Evolutionary conservation across 75 land plant genomes (phyloP).

Genomic region (Adiantum capillusveneris): DNA sequence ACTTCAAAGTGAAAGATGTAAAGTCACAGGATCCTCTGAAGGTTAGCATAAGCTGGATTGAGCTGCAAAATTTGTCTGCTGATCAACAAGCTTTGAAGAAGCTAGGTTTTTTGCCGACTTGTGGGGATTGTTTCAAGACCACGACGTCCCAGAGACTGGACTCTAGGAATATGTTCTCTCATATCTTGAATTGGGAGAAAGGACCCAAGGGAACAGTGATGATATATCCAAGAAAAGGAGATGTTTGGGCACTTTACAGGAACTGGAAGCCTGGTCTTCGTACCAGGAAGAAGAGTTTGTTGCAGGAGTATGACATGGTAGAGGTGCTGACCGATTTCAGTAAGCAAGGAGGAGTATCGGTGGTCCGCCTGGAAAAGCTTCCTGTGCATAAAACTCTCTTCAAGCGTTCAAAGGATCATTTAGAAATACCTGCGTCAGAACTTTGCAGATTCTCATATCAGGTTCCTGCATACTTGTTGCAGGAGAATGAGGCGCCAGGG

Average conservation of each 20-base stretch:
- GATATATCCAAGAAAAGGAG: constrained; percentile 32
- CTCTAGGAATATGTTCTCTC: constrained; percentile 46
- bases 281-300: neutral
- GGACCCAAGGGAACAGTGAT: constrained; percentile 15
- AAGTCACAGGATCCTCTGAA: constrained; percentile 31
- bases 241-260: constrained; percentile 53
- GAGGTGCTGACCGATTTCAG: constrained; percentile 38
- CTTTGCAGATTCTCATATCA: constrained; percentile 41
- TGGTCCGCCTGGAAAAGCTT: constrained; percentile 32
- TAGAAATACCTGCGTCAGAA: constrained; percentile 16
- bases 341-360: constrained; percentile 16
- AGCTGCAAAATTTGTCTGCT: constrained; percentile 18
- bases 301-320: constrained; percentile 43
- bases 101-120: constrained; percentile 36
- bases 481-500: constrained; percentile 23
- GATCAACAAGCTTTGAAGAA: constrained; percentile 27
- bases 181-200: constrained; percentile 35
- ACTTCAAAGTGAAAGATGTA: constrained; percentile 47
- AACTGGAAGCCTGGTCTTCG: constrained; percentile 22
- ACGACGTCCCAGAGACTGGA: constrained; percentile 15
- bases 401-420: constrained; percentile 4
- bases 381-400: constrained; percentile 37
- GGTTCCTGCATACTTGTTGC: constrained; percentile 27
- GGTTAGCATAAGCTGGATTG: constrained; percentile 50
- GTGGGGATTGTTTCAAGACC: constrained; percentile 41